These are phyloP conservation scores for Roridomyces roridus DNA, from an alignment of 768 basidiomycete species.

Conservation along the genomic window DNA sequence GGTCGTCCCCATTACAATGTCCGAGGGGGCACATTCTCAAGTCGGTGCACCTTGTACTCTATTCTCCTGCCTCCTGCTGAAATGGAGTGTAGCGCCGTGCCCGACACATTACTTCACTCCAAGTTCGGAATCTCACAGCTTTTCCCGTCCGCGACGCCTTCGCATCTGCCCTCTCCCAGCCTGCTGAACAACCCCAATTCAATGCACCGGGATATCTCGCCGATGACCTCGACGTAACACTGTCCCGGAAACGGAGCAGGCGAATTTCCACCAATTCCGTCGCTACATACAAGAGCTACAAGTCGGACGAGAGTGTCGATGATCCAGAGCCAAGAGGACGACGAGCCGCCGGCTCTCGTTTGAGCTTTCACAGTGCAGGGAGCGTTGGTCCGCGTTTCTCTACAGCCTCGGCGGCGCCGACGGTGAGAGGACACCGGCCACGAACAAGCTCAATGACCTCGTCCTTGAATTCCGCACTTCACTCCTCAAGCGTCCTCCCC, in stretches of 20 bases:
- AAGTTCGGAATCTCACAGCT: slow-evolving; percentile 84
- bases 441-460: slow-evolving; percentile 64
- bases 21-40: slow-evolving; percentile 10
- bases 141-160: slow-evolving; percentile 82
- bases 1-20: slow-evolving; percentile 3
- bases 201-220: slow-evolving; percentile 60
- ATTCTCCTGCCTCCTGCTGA: slow-evolving; percentile 13
- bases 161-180: slow-evolving; percentile 75
- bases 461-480: slow-evolving; percentile 37
- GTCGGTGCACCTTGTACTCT: slow-evolving; percentile 11
- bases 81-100: slow-evolving; percentile 61
- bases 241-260: slow-evolving; percentile 64
- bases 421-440: slow-evolving; percentile 45
- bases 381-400: slow-evolving; percentile 22
- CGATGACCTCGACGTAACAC: slow-evolving; percentile 73
- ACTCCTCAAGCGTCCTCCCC: slow-evolving; percentile 26
- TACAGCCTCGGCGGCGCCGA: slow-evolving; percentile 30
- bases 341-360: slow-evolving; percentile 52
- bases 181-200: slow-evolving; percentile 67
- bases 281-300: slow-evolving; percentile 51
- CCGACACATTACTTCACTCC: slow-evolving; percentile 74
- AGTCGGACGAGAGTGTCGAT: slow-evolving; percentile 51
- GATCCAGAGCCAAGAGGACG: slow-evolving; percentile 45
- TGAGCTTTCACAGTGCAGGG: slow-evolving; percentile 39
- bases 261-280: slow-evolving; percentile 66